Evolutionary conservation across 768 basidiomycete species (phyloP), one percentile per base, ranked within the genome.

Genomic region (Suillus luteus): DNA sequence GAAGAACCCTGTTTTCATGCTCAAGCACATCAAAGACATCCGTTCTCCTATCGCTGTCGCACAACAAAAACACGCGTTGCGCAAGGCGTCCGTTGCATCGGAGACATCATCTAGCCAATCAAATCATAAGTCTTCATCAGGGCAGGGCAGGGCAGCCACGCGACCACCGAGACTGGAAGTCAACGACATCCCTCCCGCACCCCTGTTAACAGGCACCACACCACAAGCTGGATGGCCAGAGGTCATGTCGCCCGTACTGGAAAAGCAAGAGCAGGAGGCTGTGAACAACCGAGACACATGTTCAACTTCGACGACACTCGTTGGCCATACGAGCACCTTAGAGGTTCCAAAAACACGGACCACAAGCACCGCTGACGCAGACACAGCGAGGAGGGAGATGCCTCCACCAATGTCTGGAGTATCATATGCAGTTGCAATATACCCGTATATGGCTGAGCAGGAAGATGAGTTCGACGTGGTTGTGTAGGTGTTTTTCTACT

Each of bases 1-100:
- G 77, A 98, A 98, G 79, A 95, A 97, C 66, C 96, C 97, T 2
- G 96, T 99, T 9, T 99, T 99, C 77, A 99, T 99, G 97, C 85
- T 96, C 61, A 93, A 95, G 66, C 93, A 96, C 67, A 95, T 96
- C 77, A 77, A 77, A 72, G 97, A 99, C 72, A 98, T 99, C 65
- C 90, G 94, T 54, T 97, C 95, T 7, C 97, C 97, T 0, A 99
- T 99, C 66, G 94, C 89, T 10, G 95, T 99, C 48, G 97, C 97
- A 3, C 92, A 95, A 70, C 93, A 95, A 75, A 99, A 99, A 76
- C 95, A 97, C 71, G 93, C 93, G 2, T 85, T 90, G 10, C 88
- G 95, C 51, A 93, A 92, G 76, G 91, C 91, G 5, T 87, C 87
- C 11, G 68, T 74, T 54, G 72, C 74, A 2, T 70, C 75, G 8